Base-by-base conservation (phyloP, 495 filamentous ascomycete species). In the Hamigera avellanea region DNA sequence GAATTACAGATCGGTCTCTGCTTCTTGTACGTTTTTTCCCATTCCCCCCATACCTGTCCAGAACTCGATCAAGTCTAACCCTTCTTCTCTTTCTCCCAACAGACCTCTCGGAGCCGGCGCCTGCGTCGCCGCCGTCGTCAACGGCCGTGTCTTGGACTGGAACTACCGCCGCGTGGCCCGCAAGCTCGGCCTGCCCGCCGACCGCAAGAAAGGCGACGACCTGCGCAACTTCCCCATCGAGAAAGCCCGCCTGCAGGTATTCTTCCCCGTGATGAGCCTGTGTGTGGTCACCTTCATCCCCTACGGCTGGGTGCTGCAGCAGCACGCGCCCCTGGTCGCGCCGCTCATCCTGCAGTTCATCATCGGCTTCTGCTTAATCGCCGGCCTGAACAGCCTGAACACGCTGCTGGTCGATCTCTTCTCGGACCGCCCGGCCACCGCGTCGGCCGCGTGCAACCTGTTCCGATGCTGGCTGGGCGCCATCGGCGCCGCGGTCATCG, bases 361-460 rank as follows among this genome's bases (percentile, higher is more conserved):
- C 33, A 60, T 73, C 35, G 75, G 74, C 0, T 42, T 70, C 35
- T 61, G 58, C 19, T 56, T 75, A 14, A 67, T 71, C 6, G 69
- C 67, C 0, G 57, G 64, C 0, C 67, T 74, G 30, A 67, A 69
- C 52, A 17, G 48, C 39, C 28, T 40, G 35, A 45, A 44, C 21
- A 38, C 43, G 7, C 36, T 86, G 41, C 53, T 83, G 8, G 66
- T 82, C 2, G 80, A 86, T 36, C 57, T 83, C 2, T 75, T 76
- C 38, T 69, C 70, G 0, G 59, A 61, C 1, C 62, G 47, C 4
- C 67, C 78, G 0, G 71, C 69, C 0, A 73, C 78, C 0, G 78
- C 76, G 0, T 70, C 75, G 0, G 79, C 80, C 0, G 76, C 76
- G 0, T 78, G 76, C 40, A 84, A 86, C 46, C 52, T 86, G 10